These are phyloP conservation scores for Exophiala xenobiotica DNA, from an alignment of 2,329 filamentous ascomycete species.

Conservation along the genomic window DNA sequence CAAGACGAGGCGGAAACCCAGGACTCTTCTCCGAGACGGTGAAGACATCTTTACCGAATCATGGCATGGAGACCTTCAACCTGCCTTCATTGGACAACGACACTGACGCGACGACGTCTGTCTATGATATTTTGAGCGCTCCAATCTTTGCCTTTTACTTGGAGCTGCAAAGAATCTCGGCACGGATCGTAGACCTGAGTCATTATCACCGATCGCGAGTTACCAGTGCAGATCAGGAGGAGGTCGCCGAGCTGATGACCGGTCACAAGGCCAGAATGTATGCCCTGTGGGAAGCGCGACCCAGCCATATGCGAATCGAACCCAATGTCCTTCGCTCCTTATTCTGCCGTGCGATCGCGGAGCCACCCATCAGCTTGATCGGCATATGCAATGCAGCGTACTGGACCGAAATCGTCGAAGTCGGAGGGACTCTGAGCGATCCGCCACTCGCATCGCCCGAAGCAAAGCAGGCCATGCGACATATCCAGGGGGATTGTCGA, in stretches of 20 bases:
- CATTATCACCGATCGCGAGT: conserved; percentile 15
- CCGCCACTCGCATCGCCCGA: conserved; percentile 10
- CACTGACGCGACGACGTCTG: not conserved
- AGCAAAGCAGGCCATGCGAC: not conserved
- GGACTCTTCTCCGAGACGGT: conserved; percentile 10
- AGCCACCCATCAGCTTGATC: conserved; percentile 4
- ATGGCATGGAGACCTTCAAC: not conserved
- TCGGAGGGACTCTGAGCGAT: conserved; percentile 9
- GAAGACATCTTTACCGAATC: not conserved
- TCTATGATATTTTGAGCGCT: conserved; percentile 3
- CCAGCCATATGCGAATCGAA: not conserved
- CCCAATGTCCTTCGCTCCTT: not conserved
- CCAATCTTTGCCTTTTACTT: conserved; percentile 8
- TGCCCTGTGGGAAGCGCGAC: conserved; percentile 4
- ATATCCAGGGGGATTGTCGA: conserved; percentile 7
- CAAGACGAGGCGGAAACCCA: conserved; percentile 5
- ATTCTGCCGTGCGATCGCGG: not conserved
- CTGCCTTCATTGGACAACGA: not conserved
- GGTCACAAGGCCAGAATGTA: conserved; percentile 1
- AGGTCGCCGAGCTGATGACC: conserved; percentile 4
- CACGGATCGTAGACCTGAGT: conserved; percentile 6
- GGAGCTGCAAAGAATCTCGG: conserved; percentile 7
- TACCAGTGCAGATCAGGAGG: conserved; percentile 9
- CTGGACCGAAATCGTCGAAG: conserved; percentile 9
- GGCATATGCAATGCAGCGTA: conserved; percentile 9